A percentile compares a stretch with the other conserved stretches of the same genome.
These are phyloP conservation scores for Fusarium robinianum DNA, from an alignment of 2,329 filamentous ascomycete genomes.

Conservation along the genomic window DNA sequence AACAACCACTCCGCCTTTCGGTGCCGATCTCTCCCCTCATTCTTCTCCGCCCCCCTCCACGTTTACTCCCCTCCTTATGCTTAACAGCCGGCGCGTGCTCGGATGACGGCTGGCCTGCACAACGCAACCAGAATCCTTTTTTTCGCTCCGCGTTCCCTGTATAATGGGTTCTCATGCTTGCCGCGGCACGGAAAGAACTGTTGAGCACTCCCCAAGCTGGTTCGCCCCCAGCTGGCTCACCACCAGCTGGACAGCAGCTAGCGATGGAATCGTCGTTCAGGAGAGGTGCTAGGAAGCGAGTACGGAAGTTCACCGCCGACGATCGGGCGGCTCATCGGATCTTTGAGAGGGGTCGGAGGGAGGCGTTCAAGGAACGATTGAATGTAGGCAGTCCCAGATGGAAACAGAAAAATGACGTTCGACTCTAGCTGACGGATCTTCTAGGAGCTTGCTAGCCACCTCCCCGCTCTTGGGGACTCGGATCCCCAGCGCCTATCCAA, in stretches of 20 bases:
- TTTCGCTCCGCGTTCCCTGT: no score
- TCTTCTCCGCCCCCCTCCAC: no score
- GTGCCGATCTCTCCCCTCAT: no score
- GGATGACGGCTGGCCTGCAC: no score
- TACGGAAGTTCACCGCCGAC: conserved; percentile 46
- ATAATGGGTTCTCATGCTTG: no score
- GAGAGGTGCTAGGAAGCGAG: conserved; percentile 39
- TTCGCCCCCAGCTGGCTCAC: no score
- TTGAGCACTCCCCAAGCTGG: not conserved
- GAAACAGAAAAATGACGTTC: fast-evolving
- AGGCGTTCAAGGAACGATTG: conserved; percentile 47
- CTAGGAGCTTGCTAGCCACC: conserved; percentile 43
- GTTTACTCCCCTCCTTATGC: no score
- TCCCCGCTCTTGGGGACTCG: conserved; percentile 41
- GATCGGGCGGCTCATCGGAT: conserved; percentile 47
- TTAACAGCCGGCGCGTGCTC: no score
- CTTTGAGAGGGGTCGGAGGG: conserved; percentile 48
- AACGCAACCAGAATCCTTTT: no score
- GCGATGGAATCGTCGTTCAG: conserved; percentile 14
- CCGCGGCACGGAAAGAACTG: conserved; percentile 9
- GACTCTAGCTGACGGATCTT: not conserved
- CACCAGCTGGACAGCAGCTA: no score
- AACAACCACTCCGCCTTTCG: no score
- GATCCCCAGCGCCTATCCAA: conserved; percentile 46
- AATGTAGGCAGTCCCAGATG: conserved; percentile 36